Base-by-base conservation (phyloP, 1,284 basidiomycete species). In the Cryptococcus sp. region DNA sequence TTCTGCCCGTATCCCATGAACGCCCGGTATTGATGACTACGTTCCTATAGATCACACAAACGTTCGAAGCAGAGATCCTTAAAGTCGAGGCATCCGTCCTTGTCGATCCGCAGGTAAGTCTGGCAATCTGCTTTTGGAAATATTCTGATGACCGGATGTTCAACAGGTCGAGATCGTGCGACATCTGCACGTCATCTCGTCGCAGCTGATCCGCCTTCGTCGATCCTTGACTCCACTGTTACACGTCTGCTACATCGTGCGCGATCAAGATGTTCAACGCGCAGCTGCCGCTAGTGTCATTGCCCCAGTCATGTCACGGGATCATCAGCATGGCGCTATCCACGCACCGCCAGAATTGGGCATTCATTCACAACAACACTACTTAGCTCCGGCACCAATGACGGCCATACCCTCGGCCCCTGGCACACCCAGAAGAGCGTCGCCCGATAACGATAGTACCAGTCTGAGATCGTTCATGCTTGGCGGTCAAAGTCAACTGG, bases 161-260 rank as follows among this genome's bases (percentile, higher is more conserved):
- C n/a, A n/a, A 6, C 58, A 78, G 66, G 73, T 78, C 60, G 73
- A 76, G 47, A 75, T 71, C n/a, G 78, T 79, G 17, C 73, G 77
- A 42, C 72, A 76, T 53, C 66, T 79, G 5, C 76, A 77, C 61
- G 68, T 78, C 57, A 67, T 79, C 30, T 75, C 75, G 10, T 78
- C 77, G 40, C 78, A 78, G 63, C 69, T 79, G 10, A 75, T 76
- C 49, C 72, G 78, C 5, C 69, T 78, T 17, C 67, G 74, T 40
- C 66, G 78, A 27, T 69, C 72, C 4, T 68, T 78, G 49, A 70
- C 68, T 1, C 72, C 76, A 0, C 67, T 78, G 1, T 66, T 76
- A 30, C 73, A 75, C 45, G 64, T 76, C 8, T 69, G 71, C 54
- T 77, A 75, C 58, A 74, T 73, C 39, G 65, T 79, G 10, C 70